Evolutionary conservation across 2,329 filamentous ascomycete genomes (phyloP).

Genomic region (Aureobasidium pullulans): DNA sequence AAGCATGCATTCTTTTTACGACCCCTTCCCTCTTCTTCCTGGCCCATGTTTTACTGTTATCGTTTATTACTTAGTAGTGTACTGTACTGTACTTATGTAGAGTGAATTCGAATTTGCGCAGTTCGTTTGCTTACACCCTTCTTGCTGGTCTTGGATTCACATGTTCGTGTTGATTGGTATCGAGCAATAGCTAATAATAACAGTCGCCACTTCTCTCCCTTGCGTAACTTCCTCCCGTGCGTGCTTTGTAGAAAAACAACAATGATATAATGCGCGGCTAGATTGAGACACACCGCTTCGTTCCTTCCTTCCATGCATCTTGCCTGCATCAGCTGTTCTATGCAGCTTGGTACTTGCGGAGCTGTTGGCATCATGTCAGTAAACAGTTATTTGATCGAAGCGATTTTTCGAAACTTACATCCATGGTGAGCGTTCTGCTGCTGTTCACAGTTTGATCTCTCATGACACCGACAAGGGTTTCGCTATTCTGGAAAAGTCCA

Average conservation of each 20-base stretch:
- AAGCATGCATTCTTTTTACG: slow-evolving; percentile 10
- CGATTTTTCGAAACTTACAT: slow-evolving; percentile 59
- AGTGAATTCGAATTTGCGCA: no score
- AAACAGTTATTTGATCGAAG: neutral
- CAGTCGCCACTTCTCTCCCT: neutral
- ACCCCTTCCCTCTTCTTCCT: neutral
- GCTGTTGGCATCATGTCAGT: slow-evolving; percentile 18
- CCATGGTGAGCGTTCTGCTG: slow-evolving; percentile 81
- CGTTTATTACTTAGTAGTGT: neutral
- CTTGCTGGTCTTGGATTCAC: neutral
- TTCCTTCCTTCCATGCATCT: neutral
- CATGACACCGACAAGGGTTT: slow-evolving; percentile 92
- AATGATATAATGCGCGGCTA: neutral
- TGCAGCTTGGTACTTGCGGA: slow-evolving; percentile 28
- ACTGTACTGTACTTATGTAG: neutral
- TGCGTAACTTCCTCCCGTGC: neutral
- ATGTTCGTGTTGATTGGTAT: neutral
- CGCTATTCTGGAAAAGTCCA: slow-evolving; percentile 90
- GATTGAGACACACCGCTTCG: neutral
- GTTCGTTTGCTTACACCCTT: no score
- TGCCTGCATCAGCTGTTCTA: neutral
- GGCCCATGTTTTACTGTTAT: neutral
- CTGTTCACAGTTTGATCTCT: slow-evolving; percentile 91
- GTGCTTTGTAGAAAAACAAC: neutral
- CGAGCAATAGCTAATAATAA: neutral